Evolutionary conservation across 352 stramenopile genomes (phyloP), one percentile per base, ranked within the genome.

Genomic region (Globisporangium yorkense): DNA sequence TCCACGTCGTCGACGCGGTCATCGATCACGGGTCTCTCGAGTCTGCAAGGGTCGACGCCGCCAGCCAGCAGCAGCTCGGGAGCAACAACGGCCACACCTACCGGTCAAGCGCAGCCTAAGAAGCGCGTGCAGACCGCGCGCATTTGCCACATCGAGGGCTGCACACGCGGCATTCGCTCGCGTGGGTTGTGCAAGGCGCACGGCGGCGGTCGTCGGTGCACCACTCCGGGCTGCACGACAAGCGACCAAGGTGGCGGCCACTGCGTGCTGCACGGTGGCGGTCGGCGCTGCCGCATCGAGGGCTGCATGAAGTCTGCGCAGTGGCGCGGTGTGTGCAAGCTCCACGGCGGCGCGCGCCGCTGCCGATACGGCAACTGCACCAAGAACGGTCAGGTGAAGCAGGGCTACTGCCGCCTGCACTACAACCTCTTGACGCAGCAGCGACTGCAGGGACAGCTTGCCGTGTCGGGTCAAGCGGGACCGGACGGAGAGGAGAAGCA

Each of bases 221-320:
- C 74, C 33, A 90, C 84, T 0, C 79, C 80, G 0, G 83, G 80
- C 0, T 96, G 86, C 61, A 87, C 77, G 1, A 94, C 85, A 1
- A 90, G 80, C 54, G 86, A 96, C 66, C 87, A 96, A 54, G 86
- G 86, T 33, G 86, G 86, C 10, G 86, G 86, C 16, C 81, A 92
- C 68, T 96, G 86, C 45, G 82, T 93, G 37, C 68, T 89, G 2
- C 86, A 96, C 59, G 86, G 86, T 15, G 86, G 86, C 13, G 86
- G 86, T n/a, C 75, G 77, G 1, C 78, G 82, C 29, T 96, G 86
- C 66, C 79, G 76, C 49, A 71, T 90, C 20, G 71, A 85, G 46
- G 82, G 78, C 21, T 96, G 86, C 71, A 81, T 76, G 48, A 91
- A 92, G 59, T 92, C 85, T 12, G 84, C 84, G 0, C 84, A 94